phyloP scores from a whole-genome alignment of 73 alveolate genomes.

The Paramecium bursaria region DNA sequence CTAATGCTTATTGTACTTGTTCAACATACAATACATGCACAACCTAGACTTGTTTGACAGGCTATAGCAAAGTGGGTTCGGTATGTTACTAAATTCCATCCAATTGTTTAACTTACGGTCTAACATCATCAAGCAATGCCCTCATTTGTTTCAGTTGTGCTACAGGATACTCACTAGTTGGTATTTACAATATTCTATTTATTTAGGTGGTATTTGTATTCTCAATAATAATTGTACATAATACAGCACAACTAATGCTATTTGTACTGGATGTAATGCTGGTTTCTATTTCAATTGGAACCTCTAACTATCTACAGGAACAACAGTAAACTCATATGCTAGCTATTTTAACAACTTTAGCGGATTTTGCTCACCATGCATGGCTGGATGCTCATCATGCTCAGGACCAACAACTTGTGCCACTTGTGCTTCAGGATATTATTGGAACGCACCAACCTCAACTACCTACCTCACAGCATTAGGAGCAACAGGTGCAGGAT shows the following conservation, averaged over 20 bases:
- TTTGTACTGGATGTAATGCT: slow-evolving; percentile 16
- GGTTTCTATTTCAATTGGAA: slow-evolving; percentile 39
- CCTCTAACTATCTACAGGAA: not conserved
- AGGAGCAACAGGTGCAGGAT: not conserved
- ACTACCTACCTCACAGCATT: too few species aligned
- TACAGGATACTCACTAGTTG: slow-evolving; percentile 5
- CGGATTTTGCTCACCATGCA: slow-evolving; percentile 25
- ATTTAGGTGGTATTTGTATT: too few species aligned
- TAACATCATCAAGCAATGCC: not conserved
- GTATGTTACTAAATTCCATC: not conserved
- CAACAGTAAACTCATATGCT: not conserved
- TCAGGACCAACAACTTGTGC: not conserved
- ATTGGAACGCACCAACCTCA: too few species aligned
- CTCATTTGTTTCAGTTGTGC: slow-evolving; percentile 4
- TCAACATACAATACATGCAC: too few species aligned
- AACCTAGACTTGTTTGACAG: too few species aligned
- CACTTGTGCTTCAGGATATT: slow-evolving; percentile 9
- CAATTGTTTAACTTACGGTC: not conserved
- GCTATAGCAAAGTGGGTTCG: too few species aligned
- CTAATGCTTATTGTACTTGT: too few species aligned
- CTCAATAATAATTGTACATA: not conserved
- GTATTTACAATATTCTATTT: too few species aligned
- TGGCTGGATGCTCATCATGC: too few species aligned
- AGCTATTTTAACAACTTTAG: not conserved
- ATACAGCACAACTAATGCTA: slow-evolving; percentile 7